Conservation (phyloP, 345 rosid species). For the Reutealis trisperma region DNA sequence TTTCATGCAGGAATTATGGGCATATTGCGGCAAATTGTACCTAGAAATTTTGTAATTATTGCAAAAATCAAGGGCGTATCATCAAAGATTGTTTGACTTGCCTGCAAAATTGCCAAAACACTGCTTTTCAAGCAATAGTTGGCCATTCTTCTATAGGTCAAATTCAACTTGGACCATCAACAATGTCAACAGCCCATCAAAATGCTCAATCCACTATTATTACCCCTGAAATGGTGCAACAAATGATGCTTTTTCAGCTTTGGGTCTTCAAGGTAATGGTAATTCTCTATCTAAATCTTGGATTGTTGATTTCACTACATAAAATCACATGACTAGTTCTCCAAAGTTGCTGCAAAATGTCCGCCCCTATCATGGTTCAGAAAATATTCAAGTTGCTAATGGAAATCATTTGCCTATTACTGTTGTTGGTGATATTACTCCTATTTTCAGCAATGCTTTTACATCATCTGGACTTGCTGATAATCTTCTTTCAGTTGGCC, state of each 20-base stretch:
- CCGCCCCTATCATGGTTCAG: not conserved
- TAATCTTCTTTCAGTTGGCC: not conserved
- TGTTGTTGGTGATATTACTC: not conserved
- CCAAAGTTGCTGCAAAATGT: not conserved
- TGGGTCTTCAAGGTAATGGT: constrained; percentile 12
- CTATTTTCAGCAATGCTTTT: not conserved
- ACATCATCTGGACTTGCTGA: not conserved
- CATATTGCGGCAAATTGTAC: not conserved
- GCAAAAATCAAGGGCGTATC: not conserved
- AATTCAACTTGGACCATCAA: too few species aligned
- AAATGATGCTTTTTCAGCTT: constrained; percentile 11
- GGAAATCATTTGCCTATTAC: not conserved
- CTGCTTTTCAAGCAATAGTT: not conserved
- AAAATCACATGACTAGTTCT: constrained; percentile 1
- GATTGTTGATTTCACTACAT: not conserved
- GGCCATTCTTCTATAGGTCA: not conserved
- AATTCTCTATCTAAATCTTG: not conserved
- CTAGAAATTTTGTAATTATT: not conserved
- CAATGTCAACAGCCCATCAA: too few species aligned
- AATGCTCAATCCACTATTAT: too few species aligned
- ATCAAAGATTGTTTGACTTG: constrained; percentile 7
- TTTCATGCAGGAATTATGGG: not conserved
- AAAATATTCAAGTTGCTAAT: not conserved
- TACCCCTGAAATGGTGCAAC: constrained; percentile 5
- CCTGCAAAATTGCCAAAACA: not conserved